phyloP scores from a whole-genome alignment of 1,284 basidiomycete species.

The Moesziomyces parantarcticus region DNA sequence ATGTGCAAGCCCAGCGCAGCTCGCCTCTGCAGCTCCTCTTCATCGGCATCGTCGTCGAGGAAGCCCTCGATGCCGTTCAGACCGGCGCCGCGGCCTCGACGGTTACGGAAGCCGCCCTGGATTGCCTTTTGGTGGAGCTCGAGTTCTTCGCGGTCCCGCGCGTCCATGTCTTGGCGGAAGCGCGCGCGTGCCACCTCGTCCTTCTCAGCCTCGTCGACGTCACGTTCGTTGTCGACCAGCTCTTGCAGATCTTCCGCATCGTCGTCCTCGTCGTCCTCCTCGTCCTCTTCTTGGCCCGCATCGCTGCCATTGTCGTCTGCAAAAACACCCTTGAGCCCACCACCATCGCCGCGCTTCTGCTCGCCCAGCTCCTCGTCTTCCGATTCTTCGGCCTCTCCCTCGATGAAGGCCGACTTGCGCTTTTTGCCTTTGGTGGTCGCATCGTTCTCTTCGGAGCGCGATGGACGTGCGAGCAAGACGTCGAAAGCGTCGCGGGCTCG shows the following conservation, averaged over 20 bases:
- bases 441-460: not conserved
- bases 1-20: conserved; percentile 30
- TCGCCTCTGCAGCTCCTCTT: conserved; percentile 49
- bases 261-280: conserved; percentile 56
- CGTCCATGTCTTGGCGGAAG: conserved; percentile 55
- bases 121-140: conserved; percentile 58
- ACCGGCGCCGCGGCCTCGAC: conserved; percentile 30
- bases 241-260: conserved; percentile 59
- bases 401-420: conserved; percentile 56
- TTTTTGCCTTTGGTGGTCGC: conserved; percentile 21
- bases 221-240: conserved; percentile 61
- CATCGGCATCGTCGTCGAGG: conserved; percentile 64
- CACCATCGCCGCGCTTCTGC: conserved; percentile 37
- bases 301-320: conserved; percentile 41
- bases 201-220: conserved; percentile 59
- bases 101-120: conserved; percentile 52
- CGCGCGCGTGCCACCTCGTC: conserved; percentile 51
- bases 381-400: conserved; percentile 66
- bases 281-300: conserved; percentile 34
- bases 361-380: conserved; percentile 57
- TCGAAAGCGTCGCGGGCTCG: conserved; percentile 34
- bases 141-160: conserved; percentile 52
- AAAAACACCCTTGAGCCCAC: conserved; percentile 60
- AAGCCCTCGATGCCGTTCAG: conserved; percentile 49
- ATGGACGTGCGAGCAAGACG: conserved; percentile 16